Base-by-base conservation (phyloP, 2,329 filamentous ascomycete species). In the Samsoniella hepiali region DNA sequence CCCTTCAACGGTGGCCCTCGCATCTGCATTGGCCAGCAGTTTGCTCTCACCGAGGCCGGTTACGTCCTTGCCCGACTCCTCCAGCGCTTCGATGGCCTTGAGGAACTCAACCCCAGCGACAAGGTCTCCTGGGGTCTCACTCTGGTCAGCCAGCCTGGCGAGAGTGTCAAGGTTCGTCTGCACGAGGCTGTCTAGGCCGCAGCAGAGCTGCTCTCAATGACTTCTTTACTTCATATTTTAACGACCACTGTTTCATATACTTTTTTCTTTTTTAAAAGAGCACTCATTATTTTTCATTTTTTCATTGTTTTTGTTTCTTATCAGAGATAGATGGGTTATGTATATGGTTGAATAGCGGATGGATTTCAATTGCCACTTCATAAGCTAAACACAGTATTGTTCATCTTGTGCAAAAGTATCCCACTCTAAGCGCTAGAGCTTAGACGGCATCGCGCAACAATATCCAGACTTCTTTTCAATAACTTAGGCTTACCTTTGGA, bases 1-100 rank as follows among this genome's bases (percentile, higher is more conserved):
- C 73, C 74, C 3, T 77, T 77, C 64, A 77, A 73, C 59, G 73
- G 72, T 1, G 75, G 73, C 0, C 75, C 75, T 2, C 66, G 75
- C 31, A 73, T 75, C 9, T 77, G 75, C 55, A 66, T 77, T 1
- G 74, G 74, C 3, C 73, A 75, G 66, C 69, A 76, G 67, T 75
- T 73, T 58, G 66, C 49, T 67, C 71, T 73, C 45, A 68, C 71
- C 47, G 70, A 73, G 60, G 65, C 65, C 1, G 67, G 61, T 1
- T 69, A 68, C 9, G 66, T 68, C 13, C 36, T 68, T 3, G 62
- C 65, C 27, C 55, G 64, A 34, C 62, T 68, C 55, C 54, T 65
- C 15, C 67, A 68, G 64, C 62, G 67, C 40, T 67, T 68, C 7
- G 67, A 68, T 40, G 65, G 59, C 5, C 34, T 67, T 13, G 67